A percentile compares a stretch with the other conserved stretches of the same genome.
These are phyloP conservation scores for Aspergillus sergii DNA, from an alignment of 2,329 filamentous ascomycete genomes.

Conservation along the genomic window DNA sequence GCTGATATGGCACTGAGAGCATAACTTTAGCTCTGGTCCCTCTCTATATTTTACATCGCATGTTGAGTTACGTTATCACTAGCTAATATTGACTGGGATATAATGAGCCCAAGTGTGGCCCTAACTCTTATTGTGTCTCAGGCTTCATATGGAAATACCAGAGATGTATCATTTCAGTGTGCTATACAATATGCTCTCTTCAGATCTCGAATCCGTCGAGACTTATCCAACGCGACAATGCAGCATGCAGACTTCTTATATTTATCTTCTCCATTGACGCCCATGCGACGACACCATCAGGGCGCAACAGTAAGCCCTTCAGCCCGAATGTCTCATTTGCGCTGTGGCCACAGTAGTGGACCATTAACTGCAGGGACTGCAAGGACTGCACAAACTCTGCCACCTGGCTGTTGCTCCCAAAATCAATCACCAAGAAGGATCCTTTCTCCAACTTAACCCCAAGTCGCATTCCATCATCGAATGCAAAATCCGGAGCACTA, in stretches of 20 bases:
- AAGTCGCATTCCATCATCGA: background rate
- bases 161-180: no score
- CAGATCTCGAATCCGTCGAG: background rate
- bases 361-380: background rate
- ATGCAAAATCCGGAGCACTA: background rate
- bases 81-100: no score
- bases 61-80: no score
- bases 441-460: background rate
- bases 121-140: no score
- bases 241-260: background rate
- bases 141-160: no score
- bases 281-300: background rate
- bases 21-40: no score
- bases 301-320: background rate
- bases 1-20: no score
- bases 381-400: background rate
- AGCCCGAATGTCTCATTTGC: background rate
- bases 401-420: background rate
- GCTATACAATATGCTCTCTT: background rate
- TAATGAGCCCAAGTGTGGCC: no score
- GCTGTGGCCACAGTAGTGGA: background rate
- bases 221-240: background rate
- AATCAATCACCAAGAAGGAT: background rate
- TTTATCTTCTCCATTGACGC: background rate
- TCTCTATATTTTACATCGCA: no score